These are phyloP conservation scores for Adiantum capillusveneris DNA, from an alignment of 75 land plant species.

Conservation along the genomic window DNA sequence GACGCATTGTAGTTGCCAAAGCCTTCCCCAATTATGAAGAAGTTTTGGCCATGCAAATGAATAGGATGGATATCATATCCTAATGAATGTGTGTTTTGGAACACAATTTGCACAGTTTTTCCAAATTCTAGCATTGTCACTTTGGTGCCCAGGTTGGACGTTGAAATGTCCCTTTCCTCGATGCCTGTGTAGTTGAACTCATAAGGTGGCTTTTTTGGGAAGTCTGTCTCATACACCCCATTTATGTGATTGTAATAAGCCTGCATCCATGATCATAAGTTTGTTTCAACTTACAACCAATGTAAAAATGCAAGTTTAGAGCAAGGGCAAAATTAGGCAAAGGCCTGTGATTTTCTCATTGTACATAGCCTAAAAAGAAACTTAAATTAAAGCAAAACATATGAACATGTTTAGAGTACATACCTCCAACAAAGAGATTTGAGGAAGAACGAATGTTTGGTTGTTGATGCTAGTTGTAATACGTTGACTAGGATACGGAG, in stretches of 20 bases:
- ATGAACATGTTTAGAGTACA: no score
- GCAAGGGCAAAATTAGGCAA: no score
- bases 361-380: no score
- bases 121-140: slow-evolving; percentile 16
- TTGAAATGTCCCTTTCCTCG: not conserved
- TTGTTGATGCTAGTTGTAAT: no score
- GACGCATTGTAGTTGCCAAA: slow-evolving; percentile 19
- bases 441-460: no score
- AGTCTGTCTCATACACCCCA: slow-evolving; percentile 27
- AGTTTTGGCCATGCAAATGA: slow-evolving; percentile 36
- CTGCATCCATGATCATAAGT: no score
- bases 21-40: slow-evolving; percentile 36
- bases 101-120: slow-evolving; percentile 27
- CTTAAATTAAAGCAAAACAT: no score
- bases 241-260: slow-evolving; percentile 8
- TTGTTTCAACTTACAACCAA: no score
- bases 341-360: no score
- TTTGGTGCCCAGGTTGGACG: slow-evolving; percentile 1
- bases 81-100: slow-evolving; percentile 28
- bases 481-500: no score
- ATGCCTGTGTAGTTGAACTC: slow-evolving; percentile 18
- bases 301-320: no score
- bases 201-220: slow-evolving; percentile 10
- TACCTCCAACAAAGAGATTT: no score
- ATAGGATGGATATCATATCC: slow-evolving; percentile 29